Conservation (phyloP, 192 early-diverging fungal genomes). For the Dissophora globulifera region DNA sequence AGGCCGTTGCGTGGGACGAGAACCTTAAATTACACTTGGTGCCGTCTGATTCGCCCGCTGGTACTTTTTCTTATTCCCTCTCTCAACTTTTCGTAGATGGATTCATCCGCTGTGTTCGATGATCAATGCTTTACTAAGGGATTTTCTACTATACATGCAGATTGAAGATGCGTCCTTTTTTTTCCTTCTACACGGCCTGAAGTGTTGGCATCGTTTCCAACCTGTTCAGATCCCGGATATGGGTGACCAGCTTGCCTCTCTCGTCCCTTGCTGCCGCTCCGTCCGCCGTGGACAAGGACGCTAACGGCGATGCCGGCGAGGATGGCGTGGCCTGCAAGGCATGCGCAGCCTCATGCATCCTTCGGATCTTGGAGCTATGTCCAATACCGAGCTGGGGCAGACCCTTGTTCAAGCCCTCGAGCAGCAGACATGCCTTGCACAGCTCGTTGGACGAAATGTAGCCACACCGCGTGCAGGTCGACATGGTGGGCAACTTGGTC, state of each 20-base stretch:
- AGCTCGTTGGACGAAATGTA: slow-evolving; percentile 93
- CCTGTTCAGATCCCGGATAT: slow-evolving; percentile 37
- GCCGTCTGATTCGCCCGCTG: background rate
- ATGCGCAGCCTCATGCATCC: slow-evolving; percentile 34
- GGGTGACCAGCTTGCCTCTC: slow-evolving; percentile 32
- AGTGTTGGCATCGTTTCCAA: slow-evolving; percentile 35
- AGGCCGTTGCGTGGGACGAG: background rate
- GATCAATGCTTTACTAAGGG: too few species aligned
- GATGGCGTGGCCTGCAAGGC: slow-evolving; percentile 7
- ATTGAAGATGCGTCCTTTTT: too few species aligned
- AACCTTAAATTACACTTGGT: slow-evolving; percentile 1
- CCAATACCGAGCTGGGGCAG: slow-evolving; percentile 78
- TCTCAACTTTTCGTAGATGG: too few species aligned
- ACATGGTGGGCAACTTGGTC: slow-evolving; percentile 70
- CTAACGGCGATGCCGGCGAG: slow-evolving; percentile 4
- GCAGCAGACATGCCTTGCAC: slow-evolving; percentile 94
- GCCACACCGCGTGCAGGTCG: slow-evolving; percentile 88
- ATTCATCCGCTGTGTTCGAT: too few species aligned
- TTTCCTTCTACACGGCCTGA: background rate
- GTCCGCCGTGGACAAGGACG: background rate
- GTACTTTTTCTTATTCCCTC: too few species aligned
- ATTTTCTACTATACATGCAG: too few species aligned
- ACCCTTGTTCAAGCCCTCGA: slow-evolving; percentile 93
- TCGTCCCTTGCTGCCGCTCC: background rate
- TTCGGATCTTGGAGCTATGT: slow-evolving; percentile 54